Percentiles rank a stretch among this genome's conserved stretches.
phyloP scores from a whole-genome alignment of 192 early-diverging fungal genomes.

The Backusella australiensis region DNA sequence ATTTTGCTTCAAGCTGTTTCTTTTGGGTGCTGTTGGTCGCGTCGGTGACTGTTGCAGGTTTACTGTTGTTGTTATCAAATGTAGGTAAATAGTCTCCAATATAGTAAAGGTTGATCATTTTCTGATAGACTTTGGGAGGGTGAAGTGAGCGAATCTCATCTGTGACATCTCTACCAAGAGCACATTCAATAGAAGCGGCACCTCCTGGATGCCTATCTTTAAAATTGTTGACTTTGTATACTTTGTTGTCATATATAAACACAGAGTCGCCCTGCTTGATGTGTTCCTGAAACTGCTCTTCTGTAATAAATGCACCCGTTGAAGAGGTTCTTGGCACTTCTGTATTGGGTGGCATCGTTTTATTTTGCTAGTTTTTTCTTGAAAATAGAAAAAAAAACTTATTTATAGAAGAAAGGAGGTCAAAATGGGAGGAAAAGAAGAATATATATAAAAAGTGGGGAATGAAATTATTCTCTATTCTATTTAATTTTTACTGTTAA shows the following conservation, averaged over 20 bases:
- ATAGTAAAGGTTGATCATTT: constrained; percentile 75
- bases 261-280: constrained; percentile 69
- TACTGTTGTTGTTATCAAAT: not conserved
- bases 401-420: not conserved
- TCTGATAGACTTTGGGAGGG: constrained; percentile 74
- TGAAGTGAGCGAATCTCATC: constrained; percentile 88
- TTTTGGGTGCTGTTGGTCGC: not conserved
- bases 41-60: not conserved
- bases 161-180: constrained; percentile 88
- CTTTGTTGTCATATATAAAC: constrained; percentile 82
- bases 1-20: constrained; percentile 1
- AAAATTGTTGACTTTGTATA: constrained; percentile 85
- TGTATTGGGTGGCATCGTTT: constrained; percentile 30
- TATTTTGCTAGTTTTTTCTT: not conserved
- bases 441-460: not conserved
- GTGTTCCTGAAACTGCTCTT: constrained; percentile 36
- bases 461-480: not conserved
- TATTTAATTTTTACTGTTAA: not conserved
- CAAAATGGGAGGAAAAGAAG: not conserved
- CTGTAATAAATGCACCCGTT: constrained; percentile 25
- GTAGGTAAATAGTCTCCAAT: constrained; percentile 66
- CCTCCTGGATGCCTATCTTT: constrained; percentile 91
- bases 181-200: constrained; percentile 81
- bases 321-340: not conserved
- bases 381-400: not conserved